A percentile compares a stretch with the other conserved stretches of the same genome.
phyloP scores from a whole-genome alignment of 2,329 filamentous ascomycete species.

The Hortaea sp. region DNA sequence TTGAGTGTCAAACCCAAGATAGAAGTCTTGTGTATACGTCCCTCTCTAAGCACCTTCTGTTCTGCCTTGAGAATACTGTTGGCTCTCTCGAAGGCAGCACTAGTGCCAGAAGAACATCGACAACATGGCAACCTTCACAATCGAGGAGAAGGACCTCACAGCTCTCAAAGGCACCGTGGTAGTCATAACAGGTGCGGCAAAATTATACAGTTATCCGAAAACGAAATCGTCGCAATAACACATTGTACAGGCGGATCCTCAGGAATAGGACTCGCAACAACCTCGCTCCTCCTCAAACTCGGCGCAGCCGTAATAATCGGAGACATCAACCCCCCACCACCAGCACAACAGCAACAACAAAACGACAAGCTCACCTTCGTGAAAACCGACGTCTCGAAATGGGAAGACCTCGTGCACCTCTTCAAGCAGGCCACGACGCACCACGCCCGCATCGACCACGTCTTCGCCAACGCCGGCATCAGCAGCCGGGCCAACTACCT shows the following conservation, averaged over 20 bases:
- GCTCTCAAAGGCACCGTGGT: constrained; percentile 15
- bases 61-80: too few species aligned
- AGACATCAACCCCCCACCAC: constrained; percentile 40
- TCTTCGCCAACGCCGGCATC: constrained; percentile 48
- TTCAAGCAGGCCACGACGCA: constrained; percentile 41
- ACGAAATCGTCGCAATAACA: not conserved
- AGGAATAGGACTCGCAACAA: constrained; percentile 51
- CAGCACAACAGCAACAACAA: constrained; percentile 1
- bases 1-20: too few species aligned
- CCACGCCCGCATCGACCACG: constrained; percentile 36
- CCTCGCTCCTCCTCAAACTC: constrained; percentile 39
- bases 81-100: too few species aligned
- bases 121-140: constrained; percentile 17
- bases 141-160: constrained; percentile 13
- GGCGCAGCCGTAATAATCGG: constrained; percentile 47
- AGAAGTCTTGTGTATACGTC: too few species aligned
- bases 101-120: not conserved
- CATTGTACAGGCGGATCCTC: constrained; percentile 25
- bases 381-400: constrained; percentile 39
- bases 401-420: constrained; percentile 40
- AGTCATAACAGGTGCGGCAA: constrained; percentile 14
- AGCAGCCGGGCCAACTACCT: constrained; percentile 31
- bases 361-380: constrained; percentile 30
- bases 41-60: too few species aligned
- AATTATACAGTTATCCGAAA: not conserved